A percentile compares a stretch with the other conserved stretches of the same genome.
Conservation (phyloP, 805 yeast species). For the Metschnikowia continentalis region DNA sequence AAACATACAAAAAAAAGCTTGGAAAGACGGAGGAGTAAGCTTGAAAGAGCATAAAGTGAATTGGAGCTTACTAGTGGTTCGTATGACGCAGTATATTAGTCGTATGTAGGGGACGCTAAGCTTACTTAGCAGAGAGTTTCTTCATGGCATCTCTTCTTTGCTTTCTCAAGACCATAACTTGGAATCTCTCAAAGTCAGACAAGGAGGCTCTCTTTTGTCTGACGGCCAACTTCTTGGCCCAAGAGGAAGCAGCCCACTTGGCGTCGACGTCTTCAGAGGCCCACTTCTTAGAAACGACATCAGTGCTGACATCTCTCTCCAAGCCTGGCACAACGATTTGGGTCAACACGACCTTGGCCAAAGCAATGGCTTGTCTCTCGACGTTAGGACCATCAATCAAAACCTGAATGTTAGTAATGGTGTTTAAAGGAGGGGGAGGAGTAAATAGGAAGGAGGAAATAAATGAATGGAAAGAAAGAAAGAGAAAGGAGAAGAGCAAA, state of each 20-base stretch:
- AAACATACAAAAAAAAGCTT: no score
- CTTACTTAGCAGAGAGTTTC: constrained; percentile 92
- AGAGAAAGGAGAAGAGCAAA: no score
- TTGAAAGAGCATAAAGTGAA: no score
- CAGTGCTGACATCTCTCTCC: constrained; percentile 93
- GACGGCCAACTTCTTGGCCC: constrained; percentile 98
- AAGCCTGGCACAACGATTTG: constrained; percentile 79
- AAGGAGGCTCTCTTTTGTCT: constrained; percentile 90
- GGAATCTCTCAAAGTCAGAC: constrained; percentile 99
- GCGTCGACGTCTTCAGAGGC: constrained; percentile 79
- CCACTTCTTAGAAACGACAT: constrained; percentile 88
- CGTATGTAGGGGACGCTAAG: constrained; percentile 19
- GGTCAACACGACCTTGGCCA: constrained; percentile 88
- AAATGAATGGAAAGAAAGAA: no score
- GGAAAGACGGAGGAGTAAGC: no score
- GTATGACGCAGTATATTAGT: constrained; percentile 22
- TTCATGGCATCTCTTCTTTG: constrained; percentile 93
- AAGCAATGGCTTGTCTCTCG: constrained; percentile 86
- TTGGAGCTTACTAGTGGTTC: not conserved
- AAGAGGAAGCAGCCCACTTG: constrained; percentile 89
- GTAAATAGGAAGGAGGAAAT: no score
- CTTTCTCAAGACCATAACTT: constrained; percentile 94
- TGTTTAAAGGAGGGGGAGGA: no score
- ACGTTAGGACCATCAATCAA: constrained; percentile 96
- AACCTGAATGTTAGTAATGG: constrained; percentile 43